phyloP scores from a whole-genome alignment of 2,329 filamentous ascomycete genomes.

The Fusarium albidum region DNA sequence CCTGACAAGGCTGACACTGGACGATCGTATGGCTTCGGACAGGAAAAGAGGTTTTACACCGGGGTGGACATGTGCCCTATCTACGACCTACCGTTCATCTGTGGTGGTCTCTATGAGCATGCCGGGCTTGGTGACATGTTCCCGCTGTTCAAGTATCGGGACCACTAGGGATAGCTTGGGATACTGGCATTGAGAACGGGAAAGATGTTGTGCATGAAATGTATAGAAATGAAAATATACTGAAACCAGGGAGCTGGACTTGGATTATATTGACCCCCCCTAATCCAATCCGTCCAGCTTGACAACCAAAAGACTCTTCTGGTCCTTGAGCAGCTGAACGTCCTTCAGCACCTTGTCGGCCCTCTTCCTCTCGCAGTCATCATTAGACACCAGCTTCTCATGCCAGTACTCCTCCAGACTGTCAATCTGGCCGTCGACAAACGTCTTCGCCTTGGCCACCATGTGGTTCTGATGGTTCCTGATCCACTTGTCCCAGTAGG shows the following conservation, averaged over 20 bases:
- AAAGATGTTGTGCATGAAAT: not conserved
- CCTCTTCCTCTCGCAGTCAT: slow-evolving; percentile 10
- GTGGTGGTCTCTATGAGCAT: not conserved
- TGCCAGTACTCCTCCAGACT: slow-evolving; percentile 8
- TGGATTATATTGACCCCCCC: no score
- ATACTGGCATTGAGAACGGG: slow-evolving; percentile 1
- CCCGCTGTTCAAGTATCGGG: not conserved
- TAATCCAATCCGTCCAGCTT: slow-evolving; percentile 9
- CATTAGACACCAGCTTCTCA: slow-evolving; percentile 6
- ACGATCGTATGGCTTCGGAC: not conserved
- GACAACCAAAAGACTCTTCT: slow-evolving; percentile 4
- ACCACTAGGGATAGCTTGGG: not conserved
- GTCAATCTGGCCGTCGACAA: slow-evolving; percentile 3
- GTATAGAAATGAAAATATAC: no score
- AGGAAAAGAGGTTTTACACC: slow-evolving; percentile 3
- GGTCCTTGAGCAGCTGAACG: slow-evolving; percentile 4
- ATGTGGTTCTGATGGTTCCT: slow-evolving; percentile 4
- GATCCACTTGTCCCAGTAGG: slow-evolving; percentile 7
- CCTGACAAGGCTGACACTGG: not conserved
- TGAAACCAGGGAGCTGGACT: no score
- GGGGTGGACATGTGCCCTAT: slow-evolving; percentile 14
- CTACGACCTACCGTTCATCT: slow-evolving; percentile 12
- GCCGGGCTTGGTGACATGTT: slow-evolving; percentile 9
- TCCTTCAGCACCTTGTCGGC: slow-evolving; percentile 5
- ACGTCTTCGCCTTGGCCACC: not conserved